phyloP scores from a whole-genome alignment of 306 rosid genomes.

The Carpinus fangiana region DNA sequence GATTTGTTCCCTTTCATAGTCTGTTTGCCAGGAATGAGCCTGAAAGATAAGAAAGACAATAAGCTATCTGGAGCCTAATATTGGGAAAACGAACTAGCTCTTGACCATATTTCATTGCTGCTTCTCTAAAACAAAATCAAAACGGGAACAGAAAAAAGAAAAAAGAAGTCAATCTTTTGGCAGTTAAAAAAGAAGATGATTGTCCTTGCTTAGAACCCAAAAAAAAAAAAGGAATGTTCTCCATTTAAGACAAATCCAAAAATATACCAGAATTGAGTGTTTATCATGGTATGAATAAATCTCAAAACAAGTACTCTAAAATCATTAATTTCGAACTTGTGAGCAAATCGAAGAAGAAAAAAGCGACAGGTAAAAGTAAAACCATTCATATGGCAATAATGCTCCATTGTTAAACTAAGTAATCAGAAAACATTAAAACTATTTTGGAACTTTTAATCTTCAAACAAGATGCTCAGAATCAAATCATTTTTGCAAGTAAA shows the following conservation, averaged over 20 bases:
- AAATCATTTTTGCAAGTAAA: slow-evolving; percentile 4
- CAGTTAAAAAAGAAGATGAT: neutral
- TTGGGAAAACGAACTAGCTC: neutral
- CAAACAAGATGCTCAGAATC: neutral
- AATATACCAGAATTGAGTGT: neutral
- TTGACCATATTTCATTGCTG: neutral
- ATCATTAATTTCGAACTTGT: neutral
- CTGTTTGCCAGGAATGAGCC: slow-evolving; percentile 83
- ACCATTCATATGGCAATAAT: neutral
- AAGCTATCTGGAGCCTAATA: neutral
- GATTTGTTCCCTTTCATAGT: slow-evolving; percentile 81
- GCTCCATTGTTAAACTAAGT: slow-evolving; percentile 8
- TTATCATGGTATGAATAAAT: neutral
- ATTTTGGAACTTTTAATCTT: neutral
- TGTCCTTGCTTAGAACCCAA: no score
- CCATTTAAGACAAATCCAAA: neutral
- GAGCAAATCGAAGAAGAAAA: neutral
- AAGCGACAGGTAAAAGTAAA: neutral
- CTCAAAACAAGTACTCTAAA: neutral
- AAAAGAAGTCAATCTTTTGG: neutral
- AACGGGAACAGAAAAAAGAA: neutral
- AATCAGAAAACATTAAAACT: slow-evolving; percentile 4
- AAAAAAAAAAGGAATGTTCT: no score
- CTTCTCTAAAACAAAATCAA: neutral
- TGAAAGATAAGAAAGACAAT: slow-evolving; percentile 20